Percentiles rank a stretch among this genome's conserved stretches.
These are phyloP conservation scores for Chalciporus piperatus DNA, from an alignment of 768 basidiomycete species.

Conservation along the genomic window DNA sequence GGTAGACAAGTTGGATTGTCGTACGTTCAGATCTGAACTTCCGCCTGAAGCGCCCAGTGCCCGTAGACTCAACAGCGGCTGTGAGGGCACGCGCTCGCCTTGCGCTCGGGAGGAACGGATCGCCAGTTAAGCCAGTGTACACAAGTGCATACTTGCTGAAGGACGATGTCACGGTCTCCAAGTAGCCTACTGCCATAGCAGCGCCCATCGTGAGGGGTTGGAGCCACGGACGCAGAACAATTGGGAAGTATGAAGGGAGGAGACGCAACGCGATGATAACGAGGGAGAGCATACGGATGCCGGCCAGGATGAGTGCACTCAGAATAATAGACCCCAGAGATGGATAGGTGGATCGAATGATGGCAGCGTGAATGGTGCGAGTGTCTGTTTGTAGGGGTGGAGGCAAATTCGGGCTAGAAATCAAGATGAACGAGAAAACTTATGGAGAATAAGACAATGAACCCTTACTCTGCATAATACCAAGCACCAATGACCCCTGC, in stretches of 20 bases:
- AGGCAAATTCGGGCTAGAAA: conserved; percentile 25
- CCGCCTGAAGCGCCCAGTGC: conserved; percentile 39
- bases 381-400: conserved; percentile 53
- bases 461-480: conserved; percentile 73
- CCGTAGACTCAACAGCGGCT: conserved; percentile 48
- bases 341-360: conserved; percentile 75
- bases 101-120: conserved; percentile 60
- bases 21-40: conserved; percentile 60
- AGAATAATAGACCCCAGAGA: conserved; percentile 80
- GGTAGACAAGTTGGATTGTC: conserved; percentile 18
- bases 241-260: conserved; percentile 51
- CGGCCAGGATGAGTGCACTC: conserved; percentile 72
- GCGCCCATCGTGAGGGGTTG: conserved; percentile 37
- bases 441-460: not conserved
- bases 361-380: conserved; percentile 71
- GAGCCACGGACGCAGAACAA: conserved; percentile 39
- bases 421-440: conserved; percentile 4
- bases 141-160: conserved; percentile 66
- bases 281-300: conserved; percentile 57
- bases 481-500: conserved; percentile 87
- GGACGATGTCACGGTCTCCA: conserved; percentile 46
- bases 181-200: conserved; percentile 40
- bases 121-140: conserved; percentile 75
- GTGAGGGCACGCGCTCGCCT: conserved; percentile 56
- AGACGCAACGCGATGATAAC: conserved; percentile 50